Percentiles rank a stretch among this genome's conserved stretches.
These are phyloP conservation scores for Luzula sylvatica DNA, from an alignment of 176 grass and related monocot species.

Conservation along the genomic window DNA sequence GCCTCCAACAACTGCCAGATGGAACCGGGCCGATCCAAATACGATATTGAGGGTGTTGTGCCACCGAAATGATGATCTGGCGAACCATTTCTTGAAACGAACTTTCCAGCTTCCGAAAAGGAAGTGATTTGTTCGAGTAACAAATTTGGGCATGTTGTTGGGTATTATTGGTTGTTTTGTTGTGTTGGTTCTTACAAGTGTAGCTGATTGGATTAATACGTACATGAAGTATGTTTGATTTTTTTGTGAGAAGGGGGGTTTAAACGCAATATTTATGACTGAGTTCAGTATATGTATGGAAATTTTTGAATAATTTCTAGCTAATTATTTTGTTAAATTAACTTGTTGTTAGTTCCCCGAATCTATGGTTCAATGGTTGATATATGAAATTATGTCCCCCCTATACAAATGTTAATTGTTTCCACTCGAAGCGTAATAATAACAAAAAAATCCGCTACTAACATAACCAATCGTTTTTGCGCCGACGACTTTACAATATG, in stretches of 20 bases:
- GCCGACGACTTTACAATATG: no score
- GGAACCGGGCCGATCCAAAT: slow-evolving; percentile 57
- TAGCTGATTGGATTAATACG: slow-evolving; percentile 16
- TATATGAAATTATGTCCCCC: no score
- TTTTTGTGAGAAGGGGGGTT: slow-evolving; percentile 5
- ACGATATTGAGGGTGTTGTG: slow-evolving; percentile 77
- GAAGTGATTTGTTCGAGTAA: slow-evolving; percentile 26
- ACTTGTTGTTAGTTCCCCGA: no score
- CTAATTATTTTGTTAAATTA: slow-evolving; percentile 6
- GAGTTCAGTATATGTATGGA: not conserved
- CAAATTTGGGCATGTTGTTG: not conserved
- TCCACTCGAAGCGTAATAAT: no score
- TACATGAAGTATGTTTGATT: not conserved
- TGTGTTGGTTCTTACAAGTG: slow-evolving; percentile 14
- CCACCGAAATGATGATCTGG: slow-evolving; percentile 62
- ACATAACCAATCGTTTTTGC: no score
- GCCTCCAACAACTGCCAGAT: slow-evolving; percentile 57
- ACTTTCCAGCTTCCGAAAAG: slow-evolving; percentile 71
- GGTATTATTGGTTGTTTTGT: slow-evolving; percentile 1
- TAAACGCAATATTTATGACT: slow-evolving; percentile 9
- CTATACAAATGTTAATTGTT: no score
- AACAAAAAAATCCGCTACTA: not conserved
- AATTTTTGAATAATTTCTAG: not conserved
- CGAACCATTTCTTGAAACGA: slow-evolving; percentile 77
- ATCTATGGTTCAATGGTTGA: no score